Base-by-base conservation (phyloP, 2,329 filamentous ascomycete species). In the Dothiorella sarmentorum region DNA sequence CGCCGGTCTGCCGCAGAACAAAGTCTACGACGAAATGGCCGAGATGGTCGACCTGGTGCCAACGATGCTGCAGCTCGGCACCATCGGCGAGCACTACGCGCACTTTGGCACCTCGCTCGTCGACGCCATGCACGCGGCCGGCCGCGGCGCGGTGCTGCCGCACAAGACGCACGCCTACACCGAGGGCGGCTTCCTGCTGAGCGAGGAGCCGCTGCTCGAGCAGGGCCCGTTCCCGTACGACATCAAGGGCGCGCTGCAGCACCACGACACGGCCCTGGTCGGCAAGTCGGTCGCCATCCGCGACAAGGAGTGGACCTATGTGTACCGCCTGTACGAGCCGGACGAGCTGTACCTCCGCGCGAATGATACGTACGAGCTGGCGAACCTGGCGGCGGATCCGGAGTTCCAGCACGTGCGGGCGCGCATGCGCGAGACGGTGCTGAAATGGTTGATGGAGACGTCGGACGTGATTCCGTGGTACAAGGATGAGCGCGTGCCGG, bases 11-110 rank as follows among this genome's bases (percentile, higher is more conserved):
- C 75, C 75, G 1, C 53, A 66, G 6, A 72, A 72, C 4, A 68
- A 69, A 15, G 67, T 61, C 1, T 67, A 69, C 0, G 60, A 69
- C 6, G 69, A 65, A 18, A 76, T 78, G 69, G 64, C 68, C 0
- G 76, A 77, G 63, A 79, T 79, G 73, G 77, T 79, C 0, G 76
- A 78, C 37, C 65, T 80, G 6, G 67, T 78, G 0, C 76, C 78
- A 0, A 79, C 76, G 2, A 60, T 79, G 56, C 66, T 78, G 1
- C 70, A 78, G 55, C 60, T 75, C 3, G 73, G 69, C 0, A 69
- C 70, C 0, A 66, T 78, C 1, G 66, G 67, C 7, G 72, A 79
- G 58, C 60, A 67, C 3, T 79, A 76, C 26, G 66, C 72, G 0
- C 75, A 78, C 60, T 75, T 76, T 52, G 75, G 76, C 0, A 61